These are phyloP conservation scores for Microdochium paspali DNA, from an alignment of 2,329 filamentous ascomycete genomes.

Conservation along the genomic window DNA sequence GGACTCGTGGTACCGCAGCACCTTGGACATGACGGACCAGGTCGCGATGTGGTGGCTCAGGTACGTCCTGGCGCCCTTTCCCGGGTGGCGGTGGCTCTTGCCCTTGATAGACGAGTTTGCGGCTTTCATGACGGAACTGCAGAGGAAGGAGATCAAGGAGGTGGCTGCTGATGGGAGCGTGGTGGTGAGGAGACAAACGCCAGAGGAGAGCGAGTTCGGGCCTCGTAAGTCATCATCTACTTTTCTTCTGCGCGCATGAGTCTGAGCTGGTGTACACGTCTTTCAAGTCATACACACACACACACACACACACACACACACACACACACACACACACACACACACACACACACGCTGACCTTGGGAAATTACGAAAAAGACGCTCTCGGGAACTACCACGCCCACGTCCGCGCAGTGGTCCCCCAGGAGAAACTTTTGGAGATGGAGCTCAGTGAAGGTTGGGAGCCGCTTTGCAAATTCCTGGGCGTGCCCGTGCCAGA, in stretches of 20 bases:
- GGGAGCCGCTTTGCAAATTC: constrained; percentile 4
- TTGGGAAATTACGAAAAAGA: neutral
- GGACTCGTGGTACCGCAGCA: constrained; percentile 15
- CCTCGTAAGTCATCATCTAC: neutral
- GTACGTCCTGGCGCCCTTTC: constrained; percentile 1
- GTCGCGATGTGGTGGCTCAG: constrained; percentile 1
- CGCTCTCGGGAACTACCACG: neutral
- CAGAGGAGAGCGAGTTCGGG: neutral
- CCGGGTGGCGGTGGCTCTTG: constrained; percentile 2
- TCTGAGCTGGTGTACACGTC: too few species aligned
- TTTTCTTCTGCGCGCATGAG: too few species aligned
- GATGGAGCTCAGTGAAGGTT: constrained; percentile 5
- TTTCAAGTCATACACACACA: too few species aligned
- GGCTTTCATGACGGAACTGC: neutral
- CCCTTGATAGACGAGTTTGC: neutral
- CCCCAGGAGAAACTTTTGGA: neutral
- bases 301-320: too few species aligned
- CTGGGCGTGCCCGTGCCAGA: constrained; percentile 3
- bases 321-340: too few species aligned
- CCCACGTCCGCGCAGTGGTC: neutral
- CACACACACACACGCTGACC: neutral
- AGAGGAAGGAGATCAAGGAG: neutral
- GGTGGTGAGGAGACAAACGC: neutral
- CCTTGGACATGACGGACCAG: constrained; percentile 1
- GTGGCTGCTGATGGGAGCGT: neutral